A percentile compares a stretch with the other conserved stretches of the same genome.
Evolutionary conservation across 768 basidiomycete species (phyloP).

Genomic region (Amanita pseudoporphyria): DNA sequence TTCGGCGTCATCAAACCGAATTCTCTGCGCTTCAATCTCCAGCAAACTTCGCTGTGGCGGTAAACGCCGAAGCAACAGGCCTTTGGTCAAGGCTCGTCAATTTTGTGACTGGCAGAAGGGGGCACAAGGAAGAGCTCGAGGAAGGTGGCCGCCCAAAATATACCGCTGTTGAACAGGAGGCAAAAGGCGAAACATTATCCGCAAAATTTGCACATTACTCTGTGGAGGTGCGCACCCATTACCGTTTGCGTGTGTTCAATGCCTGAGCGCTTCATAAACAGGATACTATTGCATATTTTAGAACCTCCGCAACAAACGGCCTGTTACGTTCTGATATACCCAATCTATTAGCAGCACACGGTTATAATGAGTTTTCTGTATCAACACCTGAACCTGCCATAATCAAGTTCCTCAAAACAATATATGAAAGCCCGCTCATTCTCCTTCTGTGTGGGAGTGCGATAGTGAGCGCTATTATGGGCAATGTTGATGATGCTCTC

Average conservation of each 20-base stretch:
- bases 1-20: slow-evolving; percentile 57
- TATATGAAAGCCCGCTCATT: slow-evolving; percentile 92
- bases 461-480: slow-evolving; percentile 81
- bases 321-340: slow-evolving; percentile 55
- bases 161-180: slow-evolving; percentile 20
- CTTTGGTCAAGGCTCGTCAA: slow-evolving; percentile 41
- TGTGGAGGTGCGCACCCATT: slow-evolving; percentile 41
- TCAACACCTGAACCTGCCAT: slow-evolving; percentile 68
- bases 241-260: slow-evolving; percentile 3
- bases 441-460: slow-evolving; percentile 87
- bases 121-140: slow-evolving; percentile 15
- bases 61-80: slow-evolving; percentile 37
- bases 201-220: slow-evolving; percentile 58
- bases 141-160: slow-evolving; percentile 32
- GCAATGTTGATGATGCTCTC: slow-evolving; percentile 91
- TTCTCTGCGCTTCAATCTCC: slow-evolving; percentile 35
- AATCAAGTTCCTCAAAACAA: slow-evolving; percentile 88
- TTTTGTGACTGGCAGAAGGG: slow-evolving; percentile 28
- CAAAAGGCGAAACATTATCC: slow-evolving; percentile 45
- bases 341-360: slow-evolving; percentile 54
- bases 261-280: slow-evolving; percentile 18
- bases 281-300: slow-evolving; percentile 69
- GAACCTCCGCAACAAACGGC: slow-evolving; percentile 52
- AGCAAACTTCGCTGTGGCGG: slow-evolving; percentile 34
- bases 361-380: slow-evolving; percentile 94